phyloP scores from a whole-genome alignment of 352 stramenopile species.

The Pythium chondricola region DNA sequence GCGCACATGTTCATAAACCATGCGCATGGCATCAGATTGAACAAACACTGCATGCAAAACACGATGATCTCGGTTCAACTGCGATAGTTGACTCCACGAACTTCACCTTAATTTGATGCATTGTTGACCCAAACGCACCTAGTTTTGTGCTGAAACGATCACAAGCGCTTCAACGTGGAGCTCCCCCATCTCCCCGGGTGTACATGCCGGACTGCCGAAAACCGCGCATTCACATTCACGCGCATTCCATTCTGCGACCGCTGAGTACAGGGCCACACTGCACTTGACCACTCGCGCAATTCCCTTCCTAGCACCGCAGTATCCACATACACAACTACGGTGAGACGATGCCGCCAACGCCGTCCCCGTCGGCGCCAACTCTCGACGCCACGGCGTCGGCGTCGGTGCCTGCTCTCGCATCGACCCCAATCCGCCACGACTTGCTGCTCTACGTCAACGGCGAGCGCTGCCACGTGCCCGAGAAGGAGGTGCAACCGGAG shows the following conservation, averaged over 20 bases:
- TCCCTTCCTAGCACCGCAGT: slow-evolving; percentile 1
- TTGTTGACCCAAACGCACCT: neutral
- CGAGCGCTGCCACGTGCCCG: slow-evolving; percentile 37
- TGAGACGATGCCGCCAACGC: slow-evolving; percentile 5
- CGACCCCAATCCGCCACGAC: slow-evolving; percentile 28
- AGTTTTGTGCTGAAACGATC: slow-evolving; percentile 6
- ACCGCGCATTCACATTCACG: slow-evolving; percentile 19
- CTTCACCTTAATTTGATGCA: neutral
- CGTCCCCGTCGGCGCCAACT: slow-evolving; percentile 4
- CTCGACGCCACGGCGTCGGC: neutral
- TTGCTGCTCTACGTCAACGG: slow-evolving; percentile 78
- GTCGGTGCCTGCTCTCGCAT: neutral
- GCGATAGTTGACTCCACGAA: neutral
- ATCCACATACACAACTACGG: neutral
- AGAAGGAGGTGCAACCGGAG: slow-evolving; percentile 54
- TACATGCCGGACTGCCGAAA: no score
- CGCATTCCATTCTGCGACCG: slow-evolving; percentile 4
- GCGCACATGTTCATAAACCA: neutral
- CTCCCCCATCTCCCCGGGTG: slow-evolving; percentile 3
- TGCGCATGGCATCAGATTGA: no score
- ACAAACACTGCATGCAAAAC: no score
- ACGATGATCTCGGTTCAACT: neutral
- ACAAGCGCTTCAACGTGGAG: slow-evolving; percentile 12
- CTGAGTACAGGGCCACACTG: neutral
- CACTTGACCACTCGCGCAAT: slow-evolving; percentile 12